These are phyloP conservation scores for Heterobasidion occidentale DNA, from an alignment of 1,284 basidiomycete genomes.

Conservation along the genomic window DNA sequence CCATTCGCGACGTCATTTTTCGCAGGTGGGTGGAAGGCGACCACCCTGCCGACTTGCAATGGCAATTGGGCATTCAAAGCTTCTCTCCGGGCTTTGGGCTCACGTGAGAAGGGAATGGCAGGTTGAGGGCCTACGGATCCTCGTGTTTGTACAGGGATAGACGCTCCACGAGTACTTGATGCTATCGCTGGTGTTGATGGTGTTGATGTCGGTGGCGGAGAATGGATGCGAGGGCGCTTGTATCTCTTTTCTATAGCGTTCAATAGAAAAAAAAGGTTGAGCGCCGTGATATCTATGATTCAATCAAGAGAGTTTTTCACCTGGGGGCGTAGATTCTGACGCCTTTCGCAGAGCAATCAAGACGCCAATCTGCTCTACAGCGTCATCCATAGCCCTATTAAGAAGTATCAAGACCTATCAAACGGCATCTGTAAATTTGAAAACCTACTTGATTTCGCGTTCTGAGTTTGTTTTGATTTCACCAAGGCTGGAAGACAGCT, in stretches of 20 bases:
- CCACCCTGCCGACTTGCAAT: conserved; percentile 62
- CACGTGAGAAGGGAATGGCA: conserved; percentile 50
- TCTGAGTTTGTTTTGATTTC: conserved; percentile 55
- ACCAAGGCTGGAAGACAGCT: conserved; percentile 48
- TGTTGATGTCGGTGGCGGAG: conserved; percentile 40
- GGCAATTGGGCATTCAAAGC: conserved; percentile 53
- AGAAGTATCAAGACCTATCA: conserved; percentile 6
- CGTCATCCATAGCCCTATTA: conserved; percentile 58
- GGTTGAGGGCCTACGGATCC: conserved; percentile 49
- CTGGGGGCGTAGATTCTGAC: conserved; percentile 49
- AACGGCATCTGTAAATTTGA: background rate
- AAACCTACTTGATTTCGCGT: conserved; percentile 54
- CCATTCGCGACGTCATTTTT: conserved; percentile 34
- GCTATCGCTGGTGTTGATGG: conserved; percentile 31
- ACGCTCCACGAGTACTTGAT: conserved; percentile 34
- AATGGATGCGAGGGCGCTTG: conserved; percentile 64
- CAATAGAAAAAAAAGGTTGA: background rate
- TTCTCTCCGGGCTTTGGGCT: conserved; percentile 57
- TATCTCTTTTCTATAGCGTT: conserved; percentile 52
- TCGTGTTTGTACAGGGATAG: conserved; percentile 43
- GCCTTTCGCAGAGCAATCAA: conserved; percentile 67
- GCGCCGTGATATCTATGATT: background rate
- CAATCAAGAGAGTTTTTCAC: conserved; percentile 15
- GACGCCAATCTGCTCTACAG: conserved; percentile 59
- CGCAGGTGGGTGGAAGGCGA: conserved; percentile 67